A percentile compares a stretch with the other conserved stretches of the same genome.
Evolutionary conservation across 352 stramenopile genomes (phyloP).

Genomic region (Plasmopara viticola): DNA sequence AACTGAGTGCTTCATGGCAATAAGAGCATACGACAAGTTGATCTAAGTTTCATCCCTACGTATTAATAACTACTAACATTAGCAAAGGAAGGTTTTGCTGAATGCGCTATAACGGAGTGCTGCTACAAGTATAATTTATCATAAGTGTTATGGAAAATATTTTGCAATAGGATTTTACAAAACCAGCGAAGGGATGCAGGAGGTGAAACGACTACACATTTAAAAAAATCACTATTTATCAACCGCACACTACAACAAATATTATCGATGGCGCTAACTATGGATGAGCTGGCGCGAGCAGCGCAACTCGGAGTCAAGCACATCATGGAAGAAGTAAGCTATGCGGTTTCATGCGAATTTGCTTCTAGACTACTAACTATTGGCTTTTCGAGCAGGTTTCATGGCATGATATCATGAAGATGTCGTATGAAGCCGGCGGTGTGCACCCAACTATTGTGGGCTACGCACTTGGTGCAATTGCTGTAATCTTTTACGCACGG

Average conservation of each 20-base stretch:
- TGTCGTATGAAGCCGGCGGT: constrained; percentile 50
- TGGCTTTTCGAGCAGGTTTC: constrained; percentile 29
- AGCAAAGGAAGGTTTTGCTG: too few relatives aligned
- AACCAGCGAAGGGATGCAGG: background rate
- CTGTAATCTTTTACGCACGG: constrained; percentile 30
- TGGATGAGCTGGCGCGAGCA: constrained; percentile 22
- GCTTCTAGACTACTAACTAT: background rate
- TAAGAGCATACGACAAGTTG: too few relatives aligned
- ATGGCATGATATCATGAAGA: constrained; percentile 28
- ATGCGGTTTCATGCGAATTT: background rate
- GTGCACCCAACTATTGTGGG: constrained; percentile 53
- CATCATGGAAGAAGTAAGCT: constrained; percentile 21
- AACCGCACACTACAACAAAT: background rate
- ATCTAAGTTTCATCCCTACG: too few relatives aligned
- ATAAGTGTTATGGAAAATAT: too few relatives aligned
- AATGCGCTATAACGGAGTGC: too few relatives aligned
- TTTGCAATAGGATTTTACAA: too few relatives aligned
- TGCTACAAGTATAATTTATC: too few relatives aligned
- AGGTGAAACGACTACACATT: constrained; percentile 14
- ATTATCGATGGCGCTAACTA: constrained; percentile 13
- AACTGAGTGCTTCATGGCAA: too few relatives aligned
- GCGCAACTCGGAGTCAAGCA: constrained; percentile 19
- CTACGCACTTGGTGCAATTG: constrained; percentile 43
- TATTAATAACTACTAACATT: too few relatives aligned
- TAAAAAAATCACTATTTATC: background rate